Evolutionary conservation across 164 flowering plant genomes (phyloP).

Genomic region (Chimonanthus praecox): DNA sequence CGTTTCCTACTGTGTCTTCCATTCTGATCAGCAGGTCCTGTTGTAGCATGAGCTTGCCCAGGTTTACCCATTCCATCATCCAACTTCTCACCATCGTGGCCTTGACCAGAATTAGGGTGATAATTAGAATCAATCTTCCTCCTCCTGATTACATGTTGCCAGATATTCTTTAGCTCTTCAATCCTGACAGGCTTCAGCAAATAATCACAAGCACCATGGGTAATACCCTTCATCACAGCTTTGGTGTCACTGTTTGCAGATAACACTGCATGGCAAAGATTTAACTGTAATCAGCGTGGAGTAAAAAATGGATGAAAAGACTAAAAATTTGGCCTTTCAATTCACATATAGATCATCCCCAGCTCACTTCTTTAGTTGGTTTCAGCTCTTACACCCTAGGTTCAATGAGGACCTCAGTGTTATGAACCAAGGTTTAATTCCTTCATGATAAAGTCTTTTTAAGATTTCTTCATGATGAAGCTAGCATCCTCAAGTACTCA

Average conservation of each 20-base stretch:
- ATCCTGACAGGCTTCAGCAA: conserved; percentile 79
- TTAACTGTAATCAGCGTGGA: neutral
- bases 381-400: neutral
- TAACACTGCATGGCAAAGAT: conserved; percentile 52
- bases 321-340: neutral
- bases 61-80: conserved; percentile 27
- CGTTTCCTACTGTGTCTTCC: conserved; percentile 50
- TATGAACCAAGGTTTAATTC: neutral
- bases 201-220: conserved; percentile 91
- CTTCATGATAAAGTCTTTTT: neutral
- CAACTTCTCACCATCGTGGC: conserved; percentile 18
- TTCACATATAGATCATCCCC: neutral
- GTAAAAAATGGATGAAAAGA: neutral
- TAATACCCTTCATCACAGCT: conserved; percentile 78
- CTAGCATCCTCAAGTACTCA: neutral
- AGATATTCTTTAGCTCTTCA: conserved; percentile 85
- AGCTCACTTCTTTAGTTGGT: neutral
- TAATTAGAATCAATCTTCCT: conserved; percentile 46
- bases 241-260: conserved; percentile 66
- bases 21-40: conserved; percentile 32
- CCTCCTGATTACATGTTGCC: conserved; percentile 92
- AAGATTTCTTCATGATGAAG: neutral
- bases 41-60: conserved; percentile 17
- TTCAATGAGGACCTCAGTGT: neutral
- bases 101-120: conserved; percentile 18